Evolutionary conservation across 345 rosid genomes (phyloP), one percentile per base, ranked within the genome.

Genomic region (Eucalyptus camaldulensis): DNA sequence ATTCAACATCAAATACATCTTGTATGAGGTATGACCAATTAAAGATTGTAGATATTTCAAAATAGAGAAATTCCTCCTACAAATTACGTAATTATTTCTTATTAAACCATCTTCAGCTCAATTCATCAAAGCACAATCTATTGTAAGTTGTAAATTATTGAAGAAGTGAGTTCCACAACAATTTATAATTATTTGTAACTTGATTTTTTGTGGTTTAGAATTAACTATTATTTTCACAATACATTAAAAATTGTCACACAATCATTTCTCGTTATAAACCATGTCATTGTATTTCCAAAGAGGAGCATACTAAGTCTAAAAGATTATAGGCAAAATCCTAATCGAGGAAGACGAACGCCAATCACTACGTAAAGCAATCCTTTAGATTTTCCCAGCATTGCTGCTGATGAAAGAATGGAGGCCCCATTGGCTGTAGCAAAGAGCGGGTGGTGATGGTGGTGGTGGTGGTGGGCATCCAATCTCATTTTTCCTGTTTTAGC

Each of bases 121-220:
- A 15, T 27, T 62, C 10, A 13, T 8, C 10, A 15, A 65, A n/a
- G 76, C 2, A 14, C 0, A 3, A 0, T 53, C 0, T 53, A 53
- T 19, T 19, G 2, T 21, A 53, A 53, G 25, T 0, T 0, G 2
- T 53, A 53, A 53, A 53, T 19, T 53, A 0, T 19, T 53, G 10
- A 53, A 53, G 0, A 21, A 53, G 0, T 21, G 5, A 0, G 1
- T 53, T 0, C 0, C 2, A 53, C 5, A 2, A 21, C 0, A 53
- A 53, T 53, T 53, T 53, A 53, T 53, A 53, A 21, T 21, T 21
- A 53, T 19, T 19, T 53, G 2, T 19, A 2, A 53, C 2, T 53
- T 53, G 9, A 53, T 19, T 19, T 53, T 53, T 53, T 53, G 0
- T 53, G 2, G 0, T 53, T 53, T 53, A 53, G 0, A 53, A 53